phyloP scores from a whole-genome alignment of 345 rosid species.

The Sisymbrium altissimum region DNA sequence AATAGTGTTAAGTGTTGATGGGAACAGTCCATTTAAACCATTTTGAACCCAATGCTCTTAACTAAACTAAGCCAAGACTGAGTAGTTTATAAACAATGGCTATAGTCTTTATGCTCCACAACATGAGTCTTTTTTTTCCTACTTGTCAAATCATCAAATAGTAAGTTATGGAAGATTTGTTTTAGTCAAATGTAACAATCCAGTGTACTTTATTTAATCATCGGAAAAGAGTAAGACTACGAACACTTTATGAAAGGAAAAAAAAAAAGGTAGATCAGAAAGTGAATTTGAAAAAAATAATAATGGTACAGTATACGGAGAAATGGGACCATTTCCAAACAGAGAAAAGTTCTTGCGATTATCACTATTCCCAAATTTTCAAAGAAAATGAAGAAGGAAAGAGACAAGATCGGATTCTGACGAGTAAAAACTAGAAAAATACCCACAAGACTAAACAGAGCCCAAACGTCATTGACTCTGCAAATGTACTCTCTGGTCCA shows the following conservation, averaged over 20 bases:
- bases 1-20: background rate
- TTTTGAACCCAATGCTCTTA: background rate
- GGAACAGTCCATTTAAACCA: background rate
- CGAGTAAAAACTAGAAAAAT: slow-evolving; percentile 20
- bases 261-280: background rate
- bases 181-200: slow-evolving; percentile 25
- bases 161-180: slow-evolving; percentile 2
- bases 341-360: slow-evolving; percentile 7
- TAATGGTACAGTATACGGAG: slow-evolving; percentile 8
- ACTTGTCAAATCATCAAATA: slow-evolving; percentile 15
- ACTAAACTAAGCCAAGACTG: background rate
- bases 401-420: slow-evolving; percentile 28
- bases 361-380: background rate
- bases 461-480: slow-evolving; percentile 37
- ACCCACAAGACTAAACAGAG: slow-evolving; percentile 24
- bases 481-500: slow-evolving; percentile 31
- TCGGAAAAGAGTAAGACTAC: background rate
- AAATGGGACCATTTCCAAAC: background rate
- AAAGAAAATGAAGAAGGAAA: slow-evolving; percentile 21
- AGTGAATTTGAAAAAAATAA: background rate
- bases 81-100: background rate
- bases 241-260: background rate
- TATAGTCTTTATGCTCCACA: background rate
- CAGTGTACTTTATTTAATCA: slow-evolving; percentile 1
- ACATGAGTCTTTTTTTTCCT: background rate